Evolutionary conservation across 2,329 filamentous ascomycete species (phyloP), one percentile per base, ranked within the genome.

Genomic region (Aspergillus aculeatus): DNA sequence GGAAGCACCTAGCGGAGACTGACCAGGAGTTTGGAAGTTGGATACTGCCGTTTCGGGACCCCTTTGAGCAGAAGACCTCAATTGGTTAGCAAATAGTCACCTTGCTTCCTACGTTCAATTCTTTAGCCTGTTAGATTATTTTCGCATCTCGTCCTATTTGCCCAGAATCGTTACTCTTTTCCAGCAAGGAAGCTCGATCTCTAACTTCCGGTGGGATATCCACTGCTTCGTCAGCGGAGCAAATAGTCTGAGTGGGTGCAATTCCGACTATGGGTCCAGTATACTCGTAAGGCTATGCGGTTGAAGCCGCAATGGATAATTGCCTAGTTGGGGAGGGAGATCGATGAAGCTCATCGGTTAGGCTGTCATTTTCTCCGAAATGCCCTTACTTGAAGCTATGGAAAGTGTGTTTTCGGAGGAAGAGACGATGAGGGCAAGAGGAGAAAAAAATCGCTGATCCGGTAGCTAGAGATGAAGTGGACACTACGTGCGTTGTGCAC

Each of bases 401-500:
- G 14, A 35, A 29, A 29, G 7, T 29, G 14, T 5, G 7, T n/a
- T 19, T 5, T 19, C 6, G 6, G 6, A 9, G 16, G 16, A 9
- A 44, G 38, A 19, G 38, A 44, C 3, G 38, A 44, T 7, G 14
- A 44, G 38, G 16, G 16, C 38, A 44, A n/a, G 16, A 19, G 10
- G 16, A 44, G 16, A n/a, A 44, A 41, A 19, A n/a, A n/a, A n/a
- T 44, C 6, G 38, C 16, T 19, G 38, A 44, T 19, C 54, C 53
- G 41, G 44, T 32, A 14, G 51, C 50, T 49, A 41, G 32, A 26
- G 32, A 32, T 50, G 29, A 29, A 47, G 52, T 52, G 54, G 38
- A 47, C 52, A 49, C 52, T 54, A 53, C 35, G 50, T 55, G 53
- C 53, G 51, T 47, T 50, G 55, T 55, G 60, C 51, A 60, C 58